A percentile compares a stretch with the other conserved stretches of the same genome.
These are phyloP conservation scores for Ilex aquifolium DNA, from an alignment of 257 asterid species.

Conservation along the genomic window DNA sequence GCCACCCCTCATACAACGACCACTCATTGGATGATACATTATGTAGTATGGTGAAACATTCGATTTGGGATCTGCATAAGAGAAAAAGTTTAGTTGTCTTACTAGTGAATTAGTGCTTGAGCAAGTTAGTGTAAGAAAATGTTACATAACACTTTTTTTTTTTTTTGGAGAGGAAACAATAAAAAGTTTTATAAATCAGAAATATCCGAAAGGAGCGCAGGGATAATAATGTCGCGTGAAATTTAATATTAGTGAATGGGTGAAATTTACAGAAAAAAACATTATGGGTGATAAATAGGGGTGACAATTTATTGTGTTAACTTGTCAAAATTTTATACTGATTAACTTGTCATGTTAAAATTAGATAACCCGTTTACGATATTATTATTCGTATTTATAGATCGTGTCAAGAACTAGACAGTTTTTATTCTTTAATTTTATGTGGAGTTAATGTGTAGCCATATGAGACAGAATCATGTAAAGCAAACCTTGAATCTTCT, in stretches of 20 bases:
- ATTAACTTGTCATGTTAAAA: too few species aligned
- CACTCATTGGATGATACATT: constrained; percentile 38
- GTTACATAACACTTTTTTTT: not conserved
- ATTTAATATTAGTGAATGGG: too few species aligned
- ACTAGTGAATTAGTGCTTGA: too few species aligned
- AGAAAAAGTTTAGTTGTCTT: not conserved
- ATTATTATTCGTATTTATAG: not conserved
- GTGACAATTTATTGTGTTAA: too few species aligned
- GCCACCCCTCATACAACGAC: constrained; percentile 17
- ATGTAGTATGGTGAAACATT: constrained; percentile 6
- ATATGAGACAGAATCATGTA: not conserved
- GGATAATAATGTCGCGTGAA: too few species aligned
- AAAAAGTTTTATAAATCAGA: not conserved
- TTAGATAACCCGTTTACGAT: not conserved
- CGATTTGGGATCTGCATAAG: constrained; percentile 29
- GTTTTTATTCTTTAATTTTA: not conserved
- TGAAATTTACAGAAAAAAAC: too few species aligned
- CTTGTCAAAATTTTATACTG: too few species aligned
- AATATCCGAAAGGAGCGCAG: too few species aligned
- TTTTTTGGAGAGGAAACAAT: not conserved
- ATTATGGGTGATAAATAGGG: too few species aligned
- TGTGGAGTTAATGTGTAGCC: not conserved
- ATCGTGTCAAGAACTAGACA: not conserved
- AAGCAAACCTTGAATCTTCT: constrained; percentile 27
- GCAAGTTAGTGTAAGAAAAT: not conserved